phyloP scores from a whole-genome alignment of 176 grass and related monocot genomes.

The Aegilops sharonensis region DNA sequence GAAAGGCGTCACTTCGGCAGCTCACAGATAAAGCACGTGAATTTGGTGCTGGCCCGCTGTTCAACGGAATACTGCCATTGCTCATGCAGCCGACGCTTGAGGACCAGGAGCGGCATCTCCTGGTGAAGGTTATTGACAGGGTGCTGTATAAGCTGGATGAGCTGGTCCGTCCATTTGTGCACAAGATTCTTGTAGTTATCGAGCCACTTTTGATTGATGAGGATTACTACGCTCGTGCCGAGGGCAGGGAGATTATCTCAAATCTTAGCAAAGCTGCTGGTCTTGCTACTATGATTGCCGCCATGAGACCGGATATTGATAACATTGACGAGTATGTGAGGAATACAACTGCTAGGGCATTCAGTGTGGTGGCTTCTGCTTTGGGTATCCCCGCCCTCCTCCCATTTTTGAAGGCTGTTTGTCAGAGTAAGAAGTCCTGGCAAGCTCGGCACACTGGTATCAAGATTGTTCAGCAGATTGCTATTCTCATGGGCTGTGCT shows the following conservation, averaged over 20 bases:
- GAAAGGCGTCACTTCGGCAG: conserved; percentile 79
- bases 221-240: conserved; percentile 96
- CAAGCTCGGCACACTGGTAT: conserved; percentile 91
- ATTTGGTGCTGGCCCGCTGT: conserved; percentile 78
- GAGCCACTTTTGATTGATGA: conserved; percentile 94
- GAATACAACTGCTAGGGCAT: conserved; percentile 91
- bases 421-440: conserved; percentile 72
- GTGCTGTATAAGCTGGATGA: conserved; percentile 96
- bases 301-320: conserved; percentile 92
- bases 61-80: conserved; percentile 93
- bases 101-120: conserved; percentile 91
- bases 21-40: conserved; percentile 84
- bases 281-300: conserved; percentile 91
- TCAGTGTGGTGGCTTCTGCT: conserved; percentile 94
- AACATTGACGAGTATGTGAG: conserved; percentile 99
- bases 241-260: conserved; percentile 92
- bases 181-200: conserved; percentile 95
- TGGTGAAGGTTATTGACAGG: conserved; percentile 95
- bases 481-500: conserved; percentile 97
- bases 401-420: conserved; percentile 66
- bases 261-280: conserved; percentile 98
- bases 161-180: conserved; percentile 91
- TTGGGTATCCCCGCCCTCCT: conserved; percentile 79
- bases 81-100: conserved; percentile 95
- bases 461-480: conserved; percentile 95